These are phyloP conservation scores for Aquilaria sinensis DNA, from an alignment of 345 rosid species.

Conservation along the genomic window DNA sequence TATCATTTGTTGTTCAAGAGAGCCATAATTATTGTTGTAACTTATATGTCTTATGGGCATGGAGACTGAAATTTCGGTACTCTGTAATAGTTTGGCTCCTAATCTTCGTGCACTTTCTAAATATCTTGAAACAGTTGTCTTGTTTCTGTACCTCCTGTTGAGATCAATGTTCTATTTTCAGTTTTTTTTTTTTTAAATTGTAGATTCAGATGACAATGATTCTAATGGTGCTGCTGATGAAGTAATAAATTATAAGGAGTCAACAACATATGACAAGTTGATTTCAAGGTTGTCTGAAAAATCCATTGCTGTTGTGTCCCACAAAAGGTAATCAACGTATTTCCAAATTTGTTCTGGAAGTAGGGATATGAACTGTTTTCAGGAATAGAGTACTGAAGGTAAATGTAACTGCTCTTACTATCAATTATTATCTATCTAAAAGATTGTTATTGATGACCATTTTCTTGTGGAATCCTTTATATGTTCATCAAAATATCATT, in stretches of 20 bases:
- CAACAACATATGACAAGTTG: constrained; percentile 39
- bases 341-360: not conserved
- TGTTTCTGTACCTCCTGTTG: no score
- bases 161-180: no score
- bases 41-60: no score
- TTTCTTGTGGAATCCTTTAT: no score
- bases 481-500: no score
- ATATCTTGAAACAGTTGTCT: not conserved
- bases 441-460: no score
- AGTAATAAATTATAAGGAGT: constrained; percentile 31
- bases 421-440: no score
- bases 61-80: not conserved
- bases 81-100: not conserved
- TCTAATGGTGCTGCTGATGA: constrained; percentile 21
- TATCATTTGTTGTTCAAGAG: no score
- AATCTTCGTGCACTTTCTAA: constrained; percentile 8
- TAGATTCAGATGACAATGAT: constrained; percentile 26
- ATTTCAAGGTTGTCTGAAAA: constrained; percentile 36
- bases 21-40: no score
- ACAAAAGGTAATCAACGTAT: constrained; percentile 39
- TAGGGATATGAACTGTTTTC: no score
- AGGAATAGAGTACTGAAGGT: no score
- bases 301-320: constrained; percentile 35
- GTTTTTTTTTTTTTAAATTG: constrained; percentile 3
- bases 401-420: no score